Base-by-base conservation (phyloP, 1,139 yeast species). In the Saccharomyces hybrid region DNA sequence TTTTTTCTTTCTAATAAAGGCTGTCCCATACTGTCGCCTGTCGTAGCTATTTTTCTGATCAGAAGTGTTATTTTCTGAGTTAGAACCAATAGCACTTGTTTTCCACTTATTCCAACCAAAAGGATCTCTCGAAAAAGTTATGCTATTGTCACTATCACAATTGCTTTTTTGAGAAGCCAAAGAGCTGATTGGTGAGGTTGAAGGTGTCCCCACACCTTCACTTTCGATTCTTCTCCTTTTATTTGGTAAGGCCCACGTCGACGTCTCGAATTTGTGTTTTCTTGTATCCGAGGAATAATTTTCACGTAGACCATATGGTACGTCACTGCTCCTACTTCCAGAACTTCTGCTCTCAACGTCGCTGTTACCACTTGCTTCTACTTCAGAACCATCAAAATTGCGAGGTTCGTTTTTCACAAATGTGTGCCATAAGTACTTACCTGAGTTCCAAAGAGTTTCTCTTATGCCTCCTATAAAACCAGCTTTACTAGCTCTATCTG, bases 31-130 rank as follows among this genome's bases (percentile, higher is more conserved):
- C 23, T 57, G 58, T 7, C 46, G 47, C 3, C 48, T 42, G 5
- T 11, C 23, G 14, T 16, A 14, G 38, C 28, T 9, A 16, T 47
- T 29, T 6, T 9, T 29, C 7, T 9, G 31, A 23, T 23, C 16
- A 3, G 50, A 38, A 38, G 7, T 13, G 26, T 20, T 16, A 41
- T 13, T 26, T 6, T 38, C 46, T 23, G 27, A 26, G 9, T 46
- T 49, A 28, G 49, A 20, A 11, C 56, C 58, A 31, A 61, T 57
- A 7, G 53, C 53, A 11, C 53, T 49, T 16, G 59, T 57, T 48
- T 60, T 57, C 63, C 62, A 59, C 20, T 57, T 60, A 55, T 61
- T 59, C 69, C 69, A 66, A 9, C 61, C 62, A 50, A 65, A 64
- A 4, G 69, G 69, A 55, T 66, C 69, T 44, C 56, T 63, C 6